phyloP scores from a whole-genome alignment of 805 yeast genomes.

The Kodamaea kaohsiungensis region DNA sequence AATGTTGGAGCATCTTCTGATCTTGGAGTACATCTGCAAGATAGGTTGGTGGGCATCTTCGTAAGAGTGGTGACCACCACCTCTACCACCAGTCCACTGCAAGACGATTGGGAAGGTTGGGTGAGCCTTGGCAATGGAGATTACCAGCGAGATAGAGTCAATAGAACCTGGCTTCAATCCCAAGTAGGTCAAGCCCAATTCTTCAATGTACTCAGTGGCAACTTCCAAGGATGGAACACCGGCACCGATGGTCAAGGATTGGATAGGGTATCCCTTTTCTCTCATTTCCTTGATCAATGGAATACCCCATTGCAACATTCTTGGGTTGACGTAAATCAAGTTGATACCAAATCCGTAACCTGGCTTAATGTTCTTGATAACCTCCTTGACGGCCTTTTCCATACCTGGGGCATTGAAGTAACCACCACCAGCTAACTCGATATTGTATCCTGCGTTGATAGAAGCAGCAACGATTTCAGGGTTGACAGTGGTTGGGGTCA shows the following conservation, averaged over 20 bases:
- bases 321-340: conserved; percentile 93
- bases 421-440: conserved; percentile 99
- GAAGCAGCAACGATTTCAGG: conserved; percentile 94
- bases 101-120: conserved; percentile 95
- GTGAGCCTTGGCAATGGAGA: conserved; percentile 91
- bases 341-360: conserved; percentile 92
- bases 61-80: conserved; percentile 99
- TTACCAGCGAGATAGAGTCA: conserved; percentile 84
- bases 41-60: conserved; percentile 99
- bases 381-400: conserved; percentile 72
- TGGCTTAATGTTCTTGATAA: conserved; percentile 65
- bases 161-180: conserved; percentile 98
- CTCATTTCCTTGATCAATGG: conserved; percentile 90
- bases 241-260: conserved; percentile 96
- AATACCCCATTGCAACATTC: conserved; percentile 98
- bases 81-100: conserved; percentile 99
- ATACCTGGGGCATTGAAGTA: conserved; percentile 75
- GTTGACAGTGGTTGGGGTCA: conserved; percentile 97
- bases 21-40: conserved; percentile 91
- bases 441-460: conserved; percentile 93
- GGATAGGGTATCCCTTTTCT: conserved; percentile 91
- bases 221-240: conserved; percentile 99
- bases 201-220: conserved; percentile 92
- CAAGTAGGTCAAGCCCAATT: conserved; percentile 87
- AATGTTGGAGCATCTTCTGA: conserved; percentile 89